These are phyloP conservation scores for Solidago caesia DNA, from an alignment of 129 eudicot genomes.

Conservation along the genomic window DNA sequence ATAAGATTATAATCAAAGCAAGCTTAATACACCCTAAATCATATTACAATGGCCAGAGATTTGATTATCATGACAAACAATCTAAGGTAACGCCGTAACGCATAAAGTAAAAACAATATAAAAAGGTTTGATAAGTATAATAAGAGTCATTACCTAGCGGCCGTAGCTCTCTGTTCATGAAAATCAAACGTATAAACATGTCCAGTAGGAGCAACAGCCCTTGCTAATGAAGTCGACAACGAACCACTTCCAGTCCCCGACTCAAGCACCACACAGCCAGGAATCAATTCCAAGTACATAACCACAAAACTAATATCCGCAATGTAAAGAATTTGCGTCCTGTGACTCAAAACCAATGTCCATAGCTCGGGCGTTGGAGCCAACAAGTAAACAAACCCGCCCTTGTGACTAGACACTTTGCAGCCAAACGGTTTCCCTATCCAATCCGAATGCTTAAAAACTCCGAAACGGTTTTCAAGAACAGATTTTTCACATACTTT, in stretches of 20 bases:
- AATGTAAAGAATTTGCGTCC: slow-evolving; percentile 87
- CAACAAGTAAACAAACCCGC: slow-evolving; percentile 77
- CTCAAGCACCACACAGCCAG: slow-evolving; percentile 89
- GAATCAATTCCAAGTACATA: slow-evolving; percentile 82
- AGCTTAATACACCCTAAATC: too few relatives aligned
- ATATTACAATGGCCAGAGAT: too few relatives aligned
- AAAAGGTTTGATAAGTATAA: too few relatives aligned
- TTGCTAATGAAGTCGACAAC: slow-evolving; percentile 69
- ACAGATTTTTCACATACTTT: slow-evolving; percentile 52
- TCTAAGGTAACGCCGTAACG: too few relatives aligned
- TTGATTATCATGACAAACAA: too few relatives aligned
- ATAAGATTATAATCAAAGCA: too few relatives aligned
- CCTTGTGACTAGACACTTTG: slow-evolving; percentile 76
- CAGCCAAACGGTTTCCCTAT: slow-evolving; percentile 85
- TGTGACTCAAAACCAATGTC: slow-evolving; percentile 90
- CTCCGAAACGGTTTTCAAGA: slow-evolving; percentile 80
- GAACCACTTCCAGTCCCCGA: slow-evolving; percentile 98
- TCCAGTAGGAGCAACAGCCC: slow-evolving; percentile 85
- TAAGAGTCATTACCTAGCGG: slow-evolving; percentile 56
- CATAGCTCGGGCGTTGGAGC: slow-evolving; percentile 96
- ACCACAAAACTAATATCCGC: slow-evolving; percentile 93
- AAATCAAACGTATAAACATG: slow-evolving; percentile 91
- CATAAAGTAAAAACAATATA: too few relatives aligned
- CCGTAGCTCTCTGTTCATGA: slow-evolving; percentile 82
- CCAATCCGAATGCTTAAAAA: slow-evolving; percentile 83